A percentile compares a stretch with the other conserved stretches of the same genome.
phyloP scores from a whole-genome alignment of 805 yeast genomes.

The Candida boleticola region DNA sequence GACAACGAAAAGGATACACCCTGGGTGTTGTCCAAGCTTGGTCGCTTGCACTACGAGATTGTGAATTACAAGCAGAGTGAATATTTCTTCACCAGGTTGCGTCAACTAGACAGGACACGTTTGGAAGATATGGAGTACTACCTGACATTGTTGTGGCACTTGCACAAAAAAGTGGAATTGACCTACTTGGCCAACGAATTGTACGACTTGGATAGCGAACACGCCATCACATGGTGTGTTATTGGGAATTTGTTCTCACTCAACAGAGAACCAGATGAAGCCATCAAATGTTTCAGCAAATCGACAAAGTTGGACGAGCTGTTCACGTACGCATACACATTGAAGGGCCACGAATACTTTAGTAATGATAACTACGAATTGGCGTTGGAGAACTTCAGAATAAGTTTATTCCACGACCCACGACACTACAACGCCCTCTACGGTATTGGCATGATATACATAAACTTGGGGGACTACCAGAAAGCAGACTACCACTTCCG shows the following conservation, averaged over 20 bases:
- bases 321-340: conserved; percentile 85
- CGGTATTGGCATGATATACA: conserved; percentile 92
- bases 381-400: conserved; percentile 80
- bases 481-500: conserved; percentile 85
- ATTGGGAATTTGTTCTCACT: conserved; percentile 87
- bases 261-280: conserved; percentile 82
- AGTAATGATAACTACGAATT: conserved; percentile 87
- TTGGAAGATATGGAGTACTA: conserved; percentile 86
- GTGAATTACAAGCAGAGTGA: conserved; percentile 81
- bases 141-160: conserved; percentile 91
- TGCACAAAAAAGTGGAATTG: conserved; percentile 74
- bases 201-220: conserved; percentile 57
- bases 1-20: conserved; percentile 66
- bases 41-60: conserved; percentile 80
- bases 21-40: conserved; percentile 80
- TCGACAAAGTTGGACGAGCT: conserved; percentile 66
- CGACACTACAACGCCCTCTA: conserved; percentile 92
- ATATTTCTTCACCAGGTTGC: conserved; percentile 56
- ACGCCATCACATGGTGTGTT: conserved; percentile 88
- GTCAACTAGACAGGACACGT: conserved; percentile 73
- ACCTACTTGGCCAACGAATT: conserved; percentile 83
- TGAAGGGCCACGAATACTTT: conserved; percentile 90
- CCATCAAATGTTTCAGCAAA: conserved; percentile 80
- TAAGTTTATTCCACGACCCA: conserved; percentile 72
- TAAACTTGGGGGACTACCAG: conserved; percentile 79